phyloP scores from a whole-genome alignment of 2,329 filamentous ascomycete species.

The Arthrobotrys conoides region DNA sequence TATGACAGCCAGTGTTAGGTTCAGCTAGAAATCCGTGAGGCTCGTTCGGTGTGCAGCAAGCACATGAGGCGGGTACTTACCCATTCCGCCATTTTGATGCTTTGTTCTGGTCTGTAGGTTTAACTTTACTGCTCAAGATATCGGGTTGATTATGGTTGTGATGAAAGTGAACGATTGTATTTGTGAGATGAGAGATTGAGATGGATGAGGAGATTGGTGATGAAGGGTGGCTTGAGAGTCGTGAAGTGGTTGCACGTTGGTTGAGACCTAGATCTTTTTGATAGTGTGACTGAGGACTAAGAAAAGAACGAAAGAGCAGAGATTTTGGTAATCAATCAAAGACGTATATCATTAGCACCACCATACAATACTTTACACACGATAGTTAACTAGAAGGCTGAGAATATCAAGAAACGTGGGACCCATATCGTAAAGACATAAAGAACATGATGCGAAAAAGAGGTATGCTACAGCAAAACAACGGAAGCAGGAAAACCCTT shows the following conservation, averaged over 20 bases:
- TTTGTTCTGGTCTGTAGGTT: not conserved
- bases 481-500: not conserved
- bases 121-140: not conserved
- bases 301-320: not conserved
- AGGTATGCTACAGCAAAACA: not conserved
- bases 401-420: conserved; percentile 1
- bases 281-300: not conserved
- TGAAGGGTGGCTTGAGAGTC: not conserved
- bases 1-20: not conserved
- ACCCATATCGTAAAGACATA: conserved; percentile 17
- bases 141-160: not conserved
- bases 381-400: not conserved
- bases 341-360: conserved; percentile 4
- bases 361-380: conserved; percentile 4
- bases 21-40: not conserved
- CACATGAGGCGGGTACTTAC: not conserved
- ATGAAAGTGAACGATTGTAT: not conserved
- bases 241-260: too few relatives aligned
- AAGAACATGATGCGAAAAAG: not conserved
- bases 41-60: not conserved
- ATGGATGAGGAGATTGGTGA: not conserved
- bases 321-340: conserved; percentile 9
- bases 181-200: not conserved
- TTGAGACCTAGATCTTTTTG: not conserved
- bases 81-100: not conserved